These are phyloP conservation scores for Thelonectria discophora DNA, from an alignment of 2,329 filamentous ascomycete species.

Conservation along the genomic window DNA sequence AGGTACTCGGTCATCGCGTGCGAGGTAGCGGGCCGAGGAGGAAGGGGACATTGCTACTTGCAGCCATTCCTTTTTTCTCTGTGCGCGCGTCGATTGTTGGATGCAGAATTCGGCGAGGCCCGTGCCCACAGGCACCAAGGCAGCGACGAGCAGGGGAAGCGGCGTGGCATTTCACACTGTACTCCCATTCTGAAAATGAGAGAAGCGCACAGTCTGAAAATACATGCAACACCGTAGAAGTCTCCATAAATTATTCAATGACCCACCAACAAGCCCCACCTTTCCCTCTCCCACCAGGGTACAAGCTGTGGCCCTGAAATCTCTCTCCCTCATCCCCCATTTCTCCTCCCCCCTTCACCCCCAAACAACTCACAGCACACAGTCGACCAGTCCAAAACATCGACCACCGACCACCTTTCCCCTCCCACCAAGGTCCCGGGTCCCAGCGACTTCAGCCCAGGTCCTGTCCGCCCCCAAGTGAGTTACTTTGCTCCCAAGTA, in stretches of 20 bases:
- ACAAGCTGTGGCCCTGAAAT: conserved; percentile 28
- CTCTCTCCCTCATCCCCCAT: conserved; percentile 41
- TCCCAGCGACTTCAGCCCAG: conserved; percentile 43
- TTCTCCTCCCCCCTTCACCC: conserved; percentile 44
- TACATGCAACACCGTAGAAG: background rate
- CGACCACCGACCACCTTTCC: conserved; percentile 42
- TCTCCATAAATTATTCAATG: conserved; percentile 10
- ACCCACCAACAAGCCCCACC: conserved; percentile 5
- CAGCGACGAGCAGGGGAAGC: conserved; percentile 18
- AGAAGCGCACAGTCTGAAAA: background rate
- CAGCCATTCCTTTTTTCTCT: conserved; percentile 10
- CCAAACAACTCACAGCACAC: conserved; percentile 39
- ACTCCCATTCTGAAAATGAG: rapidly evolving
- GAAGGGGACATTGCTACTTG: conserved; percentile 15
- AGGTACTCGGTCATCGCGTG: conserved; percentile 25
- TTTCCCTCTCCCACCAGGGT: conserved; percentile 15
- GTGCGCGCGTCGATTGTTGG: background rate
- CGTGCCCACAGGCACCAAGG: conserved; percentile 18
- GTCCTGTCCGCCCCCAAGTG: conserved; percentile 45
- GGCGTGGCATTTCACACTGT: conserved; percentile 1
- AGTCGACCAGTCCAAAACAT: conserved; percentile 51
- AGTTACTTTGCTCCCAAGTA: conserved; percentile 56
- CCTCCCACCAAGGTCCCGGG: conserved; percentile 39
- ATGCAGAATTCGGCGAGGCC: conserved; percentile 4
- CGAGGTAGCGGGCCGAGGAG: conserved; percentile 31